These are phyloP conservation scores for Globisporangium heterothallicum DNA, from an alignment of 352 stramenopile genomes.

Conservation along the genomic window DNA sequence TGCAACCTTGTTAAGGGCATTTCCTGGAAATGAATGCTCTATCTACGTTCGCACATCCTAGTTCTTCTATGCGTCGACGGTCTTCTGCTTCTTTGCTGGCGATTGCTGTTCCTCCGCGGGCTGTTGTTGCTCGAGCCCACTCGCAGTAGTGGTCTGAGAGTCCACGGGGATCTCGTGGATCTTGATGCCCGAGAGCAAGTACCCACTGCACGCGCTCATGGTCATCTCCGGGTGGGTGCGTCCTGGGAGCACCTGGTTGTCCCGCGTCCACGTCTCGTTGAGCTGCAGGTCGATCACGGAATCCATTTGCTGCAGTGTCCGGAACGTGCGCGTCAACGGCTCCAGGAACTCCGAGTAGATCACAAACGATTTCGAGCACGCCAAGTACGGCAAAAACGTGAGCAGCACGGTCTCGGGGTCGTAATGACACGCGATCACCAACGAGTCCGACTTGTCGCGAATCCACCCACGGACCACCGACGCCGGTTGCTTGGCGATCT, in stretches of 20 bases:
- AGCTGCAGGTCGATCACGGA: constrained; percentile 92
- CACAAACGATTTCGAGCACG: constrained; percentile 91
- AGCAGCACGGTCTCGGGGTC: constrained; percentile 85
- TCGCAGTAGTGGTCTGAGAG: neutral
- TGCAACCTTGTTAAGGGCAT: too few species aligned
- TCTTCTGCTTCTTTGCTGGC: constrained; percentile 15
- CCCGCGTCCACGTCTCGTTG: constrained; percentile 94
- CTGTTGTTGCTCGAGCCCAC: neutral
- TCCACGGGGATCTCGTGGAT: constrained; percentile 33
- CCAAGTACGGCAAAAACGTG: constrained; percentile 88
- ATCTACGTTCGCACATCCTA: too few species aligned
- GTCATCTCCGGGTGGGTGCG: constrained; percentile 95
- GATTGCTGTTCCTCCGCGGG: neutral
- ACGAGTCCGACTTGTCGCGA: constrained; percentile 60
- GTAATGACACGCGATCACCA: constrained; percentile 91
- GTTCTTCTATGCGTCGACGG: too few species aligned
- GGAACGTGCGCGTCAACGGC: constrained; percentile 89
- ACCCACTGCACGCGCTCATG: constrained; percentile 95
- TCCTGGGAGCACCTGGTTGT: constrained; percentile 92
- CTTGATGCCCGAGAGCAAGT: constrained; percentile 93
- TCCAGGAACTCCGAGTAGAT: constrained; percentile 94
- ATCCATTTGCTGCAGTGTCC: constrained; percentile 84
- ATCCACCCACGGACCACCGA: constrained; percentile 69
- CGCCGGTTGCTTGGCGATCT: constrained; percentile 70
- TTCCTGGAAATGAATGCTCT: too few species aligned